Base-by-base conservation (phyloP, 1,284 basidiomycete genomes). In the Lentinus polychrous region DNA sequence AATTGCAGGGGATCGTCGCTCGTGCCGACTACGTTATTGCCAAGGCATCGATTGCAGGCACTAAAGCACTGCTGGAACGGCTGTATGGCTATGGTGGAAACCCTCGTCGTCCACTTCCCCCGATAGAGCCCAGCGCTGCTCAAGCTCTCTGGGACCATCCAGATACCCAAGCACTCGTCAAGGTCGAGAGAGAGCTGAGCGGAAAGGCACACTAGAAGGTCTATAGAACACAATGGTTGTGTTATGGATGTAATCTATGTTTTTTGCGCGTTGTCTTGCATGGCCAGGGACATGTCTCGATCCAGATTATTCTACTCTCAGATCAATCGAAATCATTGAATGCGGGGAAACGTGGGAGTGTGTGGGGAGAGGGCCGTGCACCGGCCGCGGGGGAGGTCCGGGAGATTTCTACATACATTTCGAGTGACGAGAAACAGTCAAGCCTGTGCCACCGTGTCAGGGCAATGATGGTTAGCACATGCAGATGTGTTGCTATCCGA, bases 1-100 rank as follows among this genome's bases (percentile, higher is more conserved):
- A 70, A 22, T 63, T 94, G 36, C 91, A 94, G 64, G 87, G 83
- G 22, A 80, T 93, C 53, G 74, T 89, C 45, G 86, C 86, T 18
- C 79, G 78, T 35, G 90, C 82, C 1, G 92, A 95, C 63, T 83
- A 74, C 55, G 87, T 88, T 7, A 83, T 92, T 57, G 79, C 86
- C 22, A 86, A 87, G 61, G 69, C 80, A 2, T 84, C 83, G 2
- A 86, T 95, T 55, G 70, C 86, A 0, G 91, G 91, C 4, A 93
- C 87, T 15, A 95, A 95, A 69, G 84, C 73, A 59, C 73, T 90
- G 42, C 66, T 93, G 24, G 70, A 88, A 63, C 83, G 79, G 61
- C 67, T 89, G 44, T 76, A 83, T 56, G 90, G 89, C 8, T 90
- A 89, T 59, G 86, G 86, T 17, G 89, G 91, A 1, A 63, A 75